phyloP scores from a whole-genome alignment of 179 eudicot species.

The Patellifolia procumbens region DNA sequence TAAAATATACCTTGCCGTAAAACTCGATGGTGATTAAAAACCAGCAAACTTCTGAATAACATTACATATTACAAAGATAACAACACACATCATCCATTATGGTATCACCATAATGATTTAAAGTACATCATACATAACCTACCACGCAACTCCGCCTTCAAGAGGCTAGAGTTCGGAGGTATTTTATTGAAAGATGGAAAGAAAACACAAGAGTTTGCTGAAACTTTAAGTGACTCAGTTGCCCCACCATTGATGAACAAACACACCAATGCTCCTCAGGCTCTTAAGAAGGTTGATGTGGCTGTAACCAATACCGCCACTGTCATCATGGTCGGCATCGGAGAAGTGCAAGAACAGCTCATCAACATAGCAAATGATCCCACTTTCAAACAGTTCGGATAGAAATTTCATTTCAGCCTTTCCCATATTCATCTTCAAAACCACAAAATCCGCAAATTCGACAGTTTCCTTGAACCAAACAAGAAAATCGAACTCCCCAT shows the following conservation, averaged over 20 bases:
- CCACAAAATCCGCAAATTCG: constrained; percentile 60
- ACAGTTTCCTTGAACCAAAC: constrained; percentile 73
- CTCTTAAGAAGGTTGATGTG: constrained; percentile 49
- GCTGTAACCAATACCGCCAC: constrained; percentile 32
- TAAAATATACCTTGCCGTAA: too few species aligned
- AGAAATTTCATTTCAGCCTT: constrained; percentile 57
- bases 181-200: constrained; percentile 29
- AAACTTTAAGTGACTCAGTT: constrained; percentile 25
- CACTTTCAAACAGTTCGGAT: constrained; percentile 61
- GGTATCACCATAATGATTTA: background rate
- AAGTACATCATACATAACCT: constrained; percentile 17
- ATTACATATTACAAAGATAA: constrained; percentile 5
- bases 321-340: constrained; percentile 33
- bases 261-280: constrained; percentile 68
- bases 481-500: constrained; percentile 67
- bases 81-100: background rate
- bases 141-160: constrained; percentile 26
- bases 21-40: too few species aligned
- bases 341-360: constrained; percentile 74
- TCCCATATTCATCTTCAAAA: constrained; percentile 69
- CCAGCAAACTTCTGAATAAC: background rate
- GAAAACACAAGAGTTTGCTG: background rate
- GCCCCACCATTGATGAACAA: constrained; percentile 75
- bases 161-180: constrained; percentile 19
- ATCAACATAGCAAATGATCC: constrained; percentile 69